These are phyloP conservation scores for Trichoderma oligosporum DNA, from an alignment of 2,329 filamentous ascomycete genomes.

Conservation along the genomic window DNA sequence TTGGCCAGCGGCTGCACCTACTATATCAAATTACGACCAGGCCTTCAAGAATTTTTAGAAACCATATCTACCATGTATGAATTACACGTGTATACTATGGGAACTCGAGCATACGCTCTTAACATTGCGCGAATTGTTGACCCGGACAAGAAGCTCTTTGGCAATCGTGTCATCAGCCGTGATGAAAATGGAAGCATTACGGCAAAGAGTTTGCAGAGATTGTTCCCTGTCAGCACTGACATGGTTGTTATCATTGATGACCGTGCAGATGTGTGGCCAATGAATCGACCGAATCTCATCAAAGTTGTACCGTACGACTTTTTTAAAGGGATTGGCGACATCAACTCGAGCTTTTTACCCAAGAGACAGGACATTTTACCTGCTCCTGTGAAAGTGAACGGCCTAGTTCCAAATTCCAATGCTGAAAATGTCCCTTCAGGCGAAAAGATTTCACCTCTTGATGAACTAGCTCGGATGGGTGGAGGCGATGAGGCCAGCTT, in stretches of 20 bases:
- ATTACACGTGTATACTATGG: conserved; percentile 98
- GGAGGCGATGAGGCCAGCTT: conserved; percentile 63
- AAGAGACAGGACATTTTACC: conserved; percentile 61
- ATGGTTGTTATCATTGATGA: conserved; percentile 99
- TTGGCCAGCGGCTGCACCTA: conserved; percentile 77
- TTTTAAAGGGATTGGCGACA: conserved; percentile 96
- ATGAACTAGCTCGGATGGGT: conserved; percentile 73
- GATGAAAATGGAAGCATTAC: conserved; percentile 95
- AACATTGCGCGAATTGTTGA: conserved; percentile 92
- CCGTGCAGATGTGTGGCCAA: conserved; percentile 88
- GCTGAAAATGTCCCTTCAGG: background rate
- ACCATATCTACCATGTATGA: conserved; percentile 80
- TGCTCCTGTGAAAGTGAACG: conserved; percentile 27
- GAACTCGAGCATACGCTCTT: conserved; percentile 90
- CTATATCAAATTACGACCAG: conserved; percentile 96
- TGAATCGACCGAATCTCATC: conserved; percentile 87
- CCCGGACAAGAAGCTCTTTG: conserved; percentile 83
- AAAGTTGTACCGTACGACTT: conserved; percentile 96
- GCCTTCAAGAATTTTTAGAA: conserved; percentile 74
- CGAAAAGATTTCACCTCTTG: conserved; percentile 50
- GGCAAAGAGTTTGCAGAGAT: conserved; percentile 80
- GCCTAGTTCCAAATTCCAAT: conserved; percentile 19
- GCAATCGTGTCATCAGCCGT: conserved; percentile 89
- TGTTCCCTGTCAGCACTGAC: conserved; percentile 95
- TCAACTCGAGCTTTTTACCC: conserved; percentile 95